Evolutionary conservation across 2,329 filamentous ascomycete genomes (phyloP), one percentile per base, ranked within the genome.

Genomic region (Fusarium clavum): DNA sequence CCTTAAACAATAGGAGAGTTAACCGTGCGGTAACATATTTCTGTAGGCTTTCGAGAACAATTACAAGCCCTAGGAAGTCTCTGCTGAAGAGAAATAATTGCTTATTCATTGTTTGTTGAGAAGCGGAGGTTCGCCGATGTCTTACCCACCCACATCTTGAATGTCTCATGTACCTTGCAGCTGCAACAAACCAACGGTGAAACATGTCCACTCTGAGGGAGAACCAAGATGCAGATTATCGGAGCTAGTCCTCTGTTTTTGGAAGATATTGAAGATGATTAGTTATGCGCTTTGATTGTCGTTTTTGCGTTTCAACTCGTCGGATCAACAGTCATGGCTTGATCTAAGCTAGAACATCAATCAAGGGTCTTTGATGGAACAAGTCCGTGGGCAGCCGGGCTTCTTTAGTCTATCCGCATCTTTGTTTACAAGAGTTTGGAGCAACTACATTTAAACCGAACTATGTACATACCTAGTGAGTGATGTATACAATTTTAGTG

Each of bases 121-220:
- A 52, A 38, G n/a, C 10, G 18, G 24, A 47, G 45, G 45, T 29
- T 29, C 27, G 18, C 40, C 29, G 34, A 49, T 41, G 34, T 41
- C 27, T 51, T 43, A 34, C 24, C 46, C 25, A 61, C 48, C 20
- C 13, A 38, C 41, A 38, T 38, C 18, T 43, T 13, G 49, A 32
- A 56, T 69, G 68, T 71, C 58, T 70, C 68, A 69, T 24, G 67
- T 71, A 69, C 68, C 68, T 69, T 64, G 67, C 59, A 69, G 41
- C 52, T 55, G 59, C 59, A 57, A 48, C 51, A 48, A 49, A 41
- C 45, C 55, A 49, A 65, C 48, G 6, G 34, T 65, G 67, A 68
- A 64, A 68, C 67, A 68, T 55, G 51, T 32, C 64, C 63, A 46
- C 58, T 29, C 55, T 40, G 43, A 70, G 48, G 32, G 58, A 60